Percentiles rank a stretch among this genome's conserved stretches.
Evolutionary conservation across 495 filamentous ascomycete species (phyloP).

Genomic region (Hypoxylon perforatum): DNA sequence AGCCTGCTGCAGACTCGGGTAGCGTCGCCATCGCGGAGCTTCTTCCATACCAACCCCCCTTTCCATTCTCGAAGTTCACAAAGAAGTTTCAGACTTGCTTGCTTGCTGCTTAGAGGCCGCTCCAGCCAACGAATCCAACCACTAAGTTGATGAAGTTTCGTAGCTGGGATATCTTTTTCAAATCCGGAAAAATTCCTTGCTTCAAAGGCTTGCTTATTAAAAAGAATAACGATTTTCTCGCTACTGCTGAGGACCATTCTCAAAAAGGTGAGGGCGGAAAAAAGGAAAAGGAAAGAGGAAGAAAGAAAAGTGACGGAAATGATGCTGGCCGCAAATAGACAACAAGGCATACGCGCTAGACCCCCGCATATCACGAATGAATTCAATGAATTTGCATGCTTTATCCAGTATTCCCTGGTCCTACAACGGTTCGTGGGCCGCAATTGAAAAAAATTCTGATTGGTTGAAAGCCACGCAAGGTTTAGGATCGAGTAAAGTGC

Average conservation of each 20-base stretch:
- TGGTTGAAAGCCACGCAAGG: conserved; percentile 17
- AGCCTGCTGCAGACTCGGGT: conserved; percentile 22
- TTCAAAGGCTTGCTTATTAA: conserved; percentile 27
- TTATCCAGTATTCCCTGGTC: conserved; percentile 41
- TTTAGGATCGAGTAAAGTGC: conserved; percentile 12
- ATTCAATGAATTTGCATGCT: conserved; percentile 22
- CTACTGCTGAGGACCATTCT: conserved; percentile 37
- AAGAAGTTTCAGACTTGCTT: conserved; percentile 16
- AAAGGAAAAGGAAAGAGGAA: conserved; percentile 35
- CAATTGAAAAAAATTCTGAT: conserved; percentile 10
- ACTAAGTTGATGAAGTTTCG: conserved; percentile 15
- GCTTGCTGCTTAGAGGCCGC: conserved; percentile 5
- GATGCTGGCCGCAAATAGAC: conserved; percentile 29
- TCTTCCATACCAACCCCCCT: background rate
- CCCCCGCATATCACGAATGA: conserved; percentile 10
- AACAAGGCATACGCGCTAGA: conserved; percentile 14
- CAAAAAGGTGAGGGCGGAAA: conserved; percentile 29
- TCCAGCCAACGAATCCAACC: conserved; percentile 39
- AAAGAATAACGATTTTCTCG: conserved; percentile 32
- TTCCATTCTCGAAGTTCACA: conserved; percentile 15
- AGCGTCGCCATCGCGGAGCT: background rate
- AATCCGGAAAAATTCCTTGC: conserved; percentile 29
- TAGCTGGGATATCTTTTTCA: conserved; percentile 16
- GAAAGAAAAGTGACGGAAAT: conserved; percentile 33
- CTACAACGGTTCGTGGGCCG: conserved; percentile 25